Evolutionary conservation across 805 yeast species (phyloP), one percentile per base, ranked within the genome.

Genomic region (Candida broadrunensis): DNA sequence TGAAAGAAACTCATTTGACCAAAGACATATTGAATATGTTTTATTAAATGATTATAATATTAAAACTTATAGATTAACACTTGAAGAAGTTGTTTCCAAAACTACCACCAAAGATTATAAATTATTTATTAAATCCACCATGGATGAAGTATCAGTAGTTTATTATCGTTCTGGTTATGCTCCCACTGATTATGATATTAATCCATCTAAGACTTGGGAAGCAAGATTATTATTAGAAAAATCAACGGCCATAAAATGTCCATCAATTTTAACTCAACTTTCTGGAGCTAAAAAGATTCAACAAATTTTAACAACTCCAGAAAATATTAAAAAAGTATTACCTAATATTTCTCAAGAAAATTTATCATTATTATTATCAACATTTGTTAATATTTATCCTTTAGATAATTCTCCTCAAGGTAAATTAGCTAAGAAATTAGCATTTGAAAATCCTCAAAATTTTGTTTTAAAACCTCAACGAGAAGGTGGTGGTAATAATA

Each of bases 401-500:
- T 62, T 93, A 50, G 98, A 91, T 60, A 74, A 78, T 40, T 70
- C 88, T 1, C 68, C 64, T 30, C 70, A 73, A 25, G 97, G 96
- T 3, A 49, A 53, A 33, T 42, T 54, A 27, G 96, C 93, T 4
- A 79, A 77, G 43, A 65, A 74, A 44, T 61, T 87, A 34, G 96
- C 95, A 1, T 67, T 83, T 35, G 80, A 78, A 46, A 45, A 61
- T 2, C 91, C 97, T 0, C 79, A 78, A 39, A 72, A 75, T 18
- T 93, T 70, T 58, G 99, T 93, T 1, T 72, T 93, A 52, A 93
- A 93, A 57, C 99, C 99, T 3, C 99, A 93, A 64, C 78, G 99
- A 68, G 99, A 93, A 70, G 99, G 99, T 30, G 99, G 99, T 35
- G 99, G 99, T 15, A 89, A 93, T 61, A 93, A 93, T 59, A 78